phyloP scores from a whole-genome alignment of 805 yeast species.

The Candida golubevii region DNA sequence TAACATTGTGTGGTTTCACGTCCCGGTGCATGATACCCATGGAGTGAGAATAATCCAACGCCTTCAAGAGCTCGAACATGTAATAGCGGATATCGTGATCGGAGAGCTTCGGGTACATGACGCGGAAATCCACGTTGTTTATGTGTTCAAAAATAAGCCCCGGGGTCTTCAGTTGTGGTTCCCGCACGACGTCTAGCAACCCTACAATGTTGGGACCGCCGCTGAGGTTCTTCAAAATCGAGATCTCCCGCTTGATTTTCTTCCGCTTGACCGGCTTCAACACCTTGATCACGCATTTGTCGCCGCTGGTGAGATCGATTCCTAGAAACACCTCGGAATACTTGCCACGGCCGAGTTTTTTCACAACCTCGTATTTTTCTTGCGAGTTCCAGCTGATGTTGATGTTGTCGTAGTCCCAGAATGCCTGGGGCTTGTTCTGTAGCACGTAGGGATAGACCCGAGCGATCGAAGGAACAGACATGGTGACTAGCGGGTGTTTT shows the following conservation, averaged over 20 bases:
- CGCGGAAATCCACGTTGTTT: constrained; percentile 80
- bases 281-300: constrained; percentile 80
- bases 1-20: constrained; percentile 89
- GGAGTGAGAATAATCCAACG: constrained; percentile 84
- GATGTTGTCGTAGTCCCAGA: constrained; percentile 75
- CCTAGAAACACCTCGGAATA: constrained; percentile 94
- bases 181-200: constrained; percentile 81
- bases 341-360: constrained; percentile 87
- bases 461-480: constrained; percentile 49
- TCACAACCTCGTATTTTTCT: constrained; percentile 77
- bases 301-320: constrained; percentile 55
- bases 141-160: constrained; percentile 83
- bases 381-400: constrained; percentile 81
- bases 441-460: constrained; percentile 82
- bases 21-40: constrained; percentile 95
- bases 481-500: background rate
- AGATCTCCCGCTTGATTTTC: constrained; percentile 87
- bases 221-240: constrained; percentile 77
- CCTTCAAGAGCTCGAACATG: constrained; percentile 75
- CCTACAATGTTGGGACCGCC: constrained; percentile 80
- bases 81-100: constrained; percentile 75
- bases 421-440: constrained; percentile 66
- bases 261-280: constrained; percentile 90
- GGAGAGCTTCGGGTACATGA: constrained; percentile 75
- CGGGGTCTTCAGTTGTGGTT: constrained; percentile 80